Evolutionary conservation across 2,329 filamentous ascomycete genomes (phyloP).

Genomic region (Huntiella abstrusa): DNA sequence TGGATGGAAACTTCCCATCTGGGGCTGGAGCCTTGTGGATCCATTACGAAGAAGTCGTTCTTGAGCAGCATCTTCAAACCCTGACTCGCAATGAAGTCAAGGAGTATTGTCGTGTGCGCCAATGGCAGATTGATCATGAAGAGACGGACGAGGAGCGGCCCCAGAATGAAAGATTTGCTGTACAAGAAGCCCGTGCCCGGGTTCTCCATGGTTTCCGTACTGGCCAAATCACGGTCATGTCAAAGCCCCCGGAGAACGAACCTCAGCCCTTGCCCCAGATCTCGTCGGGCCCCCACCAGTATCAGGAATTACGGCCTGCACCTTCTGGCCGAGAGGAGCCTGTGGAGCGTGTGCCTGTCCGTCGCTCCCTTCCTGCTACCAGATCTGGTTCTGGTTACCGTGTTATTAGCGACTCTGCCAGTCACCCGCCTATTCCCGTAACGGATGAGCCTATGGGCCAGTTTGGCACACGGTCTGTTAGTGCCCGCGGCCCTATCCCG

Average conservation of each 20-base stretch:
- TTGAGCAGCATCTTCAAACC: conserved; percentile 34
- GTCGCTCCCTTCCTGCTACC: conserved; percentile 8
- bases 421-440: neutral
- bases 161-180: conserved; percentile 32
- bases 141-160: conserved; percentile 29
- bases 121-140: conserved; percentile 35
- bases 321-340: neutral
- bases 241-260: conserved; percentile 14
- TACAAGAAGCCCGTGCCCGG: conserved; percentile 29
- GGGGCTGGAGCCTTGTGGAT: conserved; percentile 45
- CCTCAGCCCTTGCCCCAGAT: conserved; percentile 8
- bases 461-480: neutral
- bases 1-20: conserved; percentile 40
- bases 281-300: conserved; percentile 8
- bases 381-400: conserved; percentile 1
- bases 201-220: conserved; percentile 18
- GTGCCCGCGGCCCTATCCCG: neutral
- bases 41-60: conserved; percentile 39
- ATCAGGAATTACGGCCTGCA: conserved; percentile 9
- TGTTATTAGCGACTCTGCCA: conserved; percentile 3
- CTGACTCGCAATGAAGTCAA: conserved; percentile 38
- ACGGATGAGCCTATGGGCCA: neutral
- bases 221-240: conserved; percentile 13
- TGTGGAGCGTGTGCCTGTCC: neutral
- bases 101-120: conserved; percentile 43